Conservation (phyloP, 2,329 filamentous ascomycete genomes). For the Paraconiothyrium sp. region DNA sequence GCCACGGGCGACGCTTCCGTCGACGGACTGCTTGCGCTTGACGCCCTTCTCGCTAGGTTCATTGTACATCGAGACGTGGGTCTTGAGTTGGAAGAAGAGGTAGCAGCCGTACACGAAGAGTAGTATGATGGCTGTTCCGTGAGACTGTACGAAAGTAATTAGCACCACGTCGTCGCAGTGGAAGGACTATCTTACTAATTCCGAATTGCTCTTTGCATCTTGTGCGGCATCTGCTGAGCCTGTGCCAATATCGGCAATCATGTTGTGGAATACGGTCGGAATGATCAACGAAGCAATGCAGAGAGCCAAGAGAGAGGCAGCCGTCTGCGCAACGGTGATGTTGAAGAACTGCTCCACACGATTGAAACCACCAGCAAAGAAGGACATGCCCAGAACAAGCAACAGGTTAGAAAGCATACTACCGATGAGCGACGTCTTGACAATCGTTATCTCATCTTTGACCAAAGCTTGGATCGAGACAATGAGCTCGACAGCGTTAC, state of each 20-base stretch:
- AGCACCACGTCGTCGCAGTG: neutral
- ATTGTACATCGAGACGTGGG: conserved; percentile 82
- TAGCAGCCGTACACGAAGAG: conserved; percentile 85
- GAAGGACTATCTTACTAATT: conserved; percentile 29
- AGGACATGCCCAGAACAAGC: conserved; percentile 89
- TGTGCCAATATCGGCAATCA: conserved; percentile 38
- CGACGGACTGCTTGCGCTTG: conserved; percentile 59
- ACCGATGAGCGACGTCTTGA: conserved; percentile 91
- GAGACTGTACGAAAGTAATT: conserved; percentile 56
- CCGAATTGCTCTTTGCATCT: conserved; percentile 43
- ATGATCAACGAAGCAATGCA: conserved; percentile 86
- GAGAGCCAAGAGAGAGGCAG: conserved; percentile 80
- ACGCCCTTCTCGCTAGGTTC: conserved; percentile 80
- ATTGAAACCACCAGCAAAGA: conserved; percentile 85
- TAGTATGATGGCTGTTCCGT: conserved; percentile 80
- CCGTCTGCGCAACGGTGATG: conserved; percentile 88
- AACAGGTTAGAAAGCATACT: conserved; percentile 92
- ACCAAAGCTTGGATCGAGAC: conserved; percentile 85
- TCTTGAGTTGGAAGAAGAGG: conserved; percentile 90
- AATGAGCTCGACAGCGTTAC: conserved; percentile 88
- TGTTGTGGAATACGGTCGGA: conserved; percentile 77
- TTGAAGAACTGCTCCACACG: conserved; percentile 89
- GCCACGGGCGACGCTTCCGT: conserved; percentile 60
- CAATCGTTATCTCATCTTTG: conserved; percentile 79
- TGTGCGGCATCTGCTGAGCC: conserved; percentile 18